Evolutionary conservation across 1,284 basidiomycete genomes (phyloP).

Genomic region (Veloporphyrellus conicus): DNA sequence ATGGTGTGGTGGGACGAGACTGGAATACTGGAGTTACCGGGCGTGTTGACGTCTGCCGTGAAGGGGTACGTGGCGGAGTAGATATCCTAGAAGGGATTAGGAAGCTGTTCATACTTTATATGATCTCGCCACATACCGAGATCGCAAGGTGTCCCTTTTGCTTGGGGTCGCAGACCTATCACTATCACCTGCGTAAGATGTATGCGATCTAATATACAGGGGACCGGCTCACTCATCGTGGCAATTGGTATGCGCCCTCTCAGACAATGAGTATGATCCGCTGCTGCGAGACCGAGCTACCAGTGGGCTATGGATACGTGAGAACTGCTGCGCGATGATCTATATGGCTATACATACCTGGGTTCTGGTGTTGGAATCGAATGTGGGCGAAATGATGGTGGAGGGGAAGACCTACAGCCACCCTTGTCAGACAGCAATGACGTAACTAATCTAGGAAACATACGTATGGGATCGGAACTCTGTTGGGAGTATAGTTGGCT

Average conservation of each 20-base stretch:
- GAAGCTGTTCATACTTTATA: not conserved
- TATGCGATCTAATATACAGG: not conserved
- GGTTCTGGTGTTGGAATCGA: conserved; percentile 54
- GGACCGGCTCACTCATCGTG: conserved; percentile 14
- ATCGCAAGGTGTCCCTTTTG: conserved; percentile 8
- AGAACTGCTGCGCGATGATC: conserved; percentile 7
- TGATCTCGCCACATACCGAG: conserved; percentile 14
- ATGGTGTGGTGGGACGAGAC: conserved; percentile 15
- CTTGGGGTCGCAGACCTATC: not conserved
- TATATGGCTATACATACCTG: conserved; percentile 30
- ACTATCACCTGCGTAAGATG: conserved; percentile 12
- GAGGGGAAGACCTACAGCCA: conserved; percentile 16
- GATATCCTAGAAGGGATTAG: conserved; percentile 12
- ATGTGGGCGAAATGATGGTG: conserved; percentile 27
- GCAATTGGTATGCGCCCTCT: conserved; percentile 1
- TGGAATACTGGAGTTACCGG: conserved; percentile 15
- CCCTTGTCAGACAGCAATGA: conserved; percentile 3
- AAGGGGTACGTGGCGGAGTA: conserved; percentile 17
- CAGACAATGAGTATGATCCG: conserved; percentile 3
- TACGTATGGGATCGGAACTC: conserved; percentile 19
- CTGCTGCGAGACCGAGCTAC: conserved; percentile 15
- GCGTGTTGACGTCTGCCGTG: conserved; percentile 16
- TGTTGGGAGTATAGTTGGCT: conserved; percentile 20
- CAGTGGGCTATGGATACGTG: conserved; percentile 22
- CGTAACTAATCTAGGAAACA: conserved; percentile 6